Conservation (phyloP, 352 stramenopile genomes). For the Aphanomyces invadans region DNA sequence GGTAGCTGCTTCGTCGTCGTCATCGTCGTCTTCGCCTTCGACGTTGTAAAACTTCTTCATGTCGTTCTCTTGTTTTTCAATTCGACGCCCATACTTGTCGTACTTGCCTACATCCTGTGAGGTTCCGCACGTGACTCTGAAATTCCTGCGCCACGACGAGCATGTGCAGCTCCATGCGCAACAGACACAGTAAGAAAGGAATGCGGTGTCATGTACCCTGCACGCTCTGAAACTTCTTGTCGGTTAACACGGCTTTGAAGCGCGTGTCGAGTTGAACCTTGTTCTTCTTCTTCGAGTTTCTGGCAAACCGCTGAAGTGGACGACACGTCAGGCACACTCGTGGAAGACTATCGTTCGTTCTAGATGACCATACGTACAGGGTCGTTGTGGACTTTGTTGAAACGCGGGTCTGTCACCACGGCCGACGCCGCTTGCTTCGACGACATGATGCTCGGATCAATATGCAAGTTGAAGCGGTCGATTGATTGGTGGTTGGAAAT, state of each 20-base stretch:
- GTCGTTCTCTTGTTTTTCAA: slow-evolving; percentile 68
- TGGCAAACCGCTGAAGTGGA: slow-evolving; percentile 51
- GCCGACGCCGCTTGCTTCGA: not conserved
- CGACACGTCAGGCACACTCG: not conserved
- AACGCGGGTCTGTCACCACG: slow-evolving; percentile 59
- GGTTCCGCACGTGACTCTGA: too few relatives aligned
- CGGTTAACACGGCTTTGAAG: slow-evolving; percentile 60
- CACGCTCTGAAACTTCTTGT: slow-evolving; percentile 72
- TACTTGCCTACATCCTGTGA: slow-evolving; percentile 47
- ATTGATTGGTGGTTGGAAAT: slow-evolving; percentile 11
- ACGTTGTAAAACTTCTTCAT: slow-evolving; percentile 76
- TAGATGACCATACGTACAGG: slow-evolving; percentile 37
- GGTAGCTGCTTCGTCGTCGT: slow-evolving; percentile 25
- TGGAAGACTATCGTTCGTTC: not conserved
- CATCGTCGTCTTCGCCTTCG: slow-evolving; percentile 42
- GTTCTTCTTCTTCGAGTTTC: slow-evolving; percentile 68
- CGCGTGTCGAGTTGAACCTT: slow-evolving; percentile 78
- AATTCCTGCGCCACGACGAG: too few relatives aligned
- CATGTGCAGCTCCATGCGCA: too few relatives aligned
- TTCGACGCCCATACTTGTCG: slow-evolving; percentile 81
- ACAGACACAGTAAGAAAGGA: not conserved
- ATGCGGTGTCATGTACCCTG: slow-evolving; percentile 33
- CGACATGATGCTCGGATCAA: not conserved
- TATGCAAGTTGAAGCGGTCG: slow-evolving; percentile 10
- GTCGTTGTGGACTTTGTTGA: slow-evolving; percentile 83